phyloP scores from a whole-genome alignment of 2,329 filamentous ascomycete genomes.

The Berkeleyomyces basicola region DNA sequence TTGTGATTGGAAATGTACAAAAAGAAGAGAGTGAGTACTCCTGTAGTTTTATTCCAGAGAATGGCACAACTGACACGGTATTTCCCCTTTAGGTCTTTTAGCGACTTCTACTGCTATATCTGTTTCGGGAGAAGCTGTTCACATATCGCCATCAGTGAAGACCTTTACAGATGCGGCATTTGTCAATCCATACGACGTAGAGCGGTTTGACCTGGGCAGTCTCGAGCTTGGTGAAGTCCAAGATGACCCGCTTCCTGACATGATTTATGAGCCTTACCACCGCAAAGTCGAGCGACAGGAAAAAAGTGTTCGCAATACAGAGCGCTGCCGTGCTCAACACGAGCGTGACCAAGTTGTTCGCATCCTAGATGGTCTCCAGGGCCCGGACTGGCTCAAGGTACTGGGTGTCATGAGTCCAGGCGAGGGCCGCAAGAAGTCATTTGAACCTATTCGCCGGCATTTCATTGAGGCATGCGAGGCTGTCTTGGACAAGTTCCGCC shows the following conservation, averaged over 20 bases:
- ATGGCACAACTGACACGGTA: not conserved
- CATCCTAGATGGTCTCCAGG: conserved; percentile 64
- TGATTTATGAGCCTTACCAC: conserved; percentile 36
- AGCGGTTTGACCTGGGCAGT: conserved; percentile 39
- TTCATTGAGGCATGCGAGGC: conserved; percentile 71
- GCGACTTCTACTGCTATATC: conserved; percentile 57
- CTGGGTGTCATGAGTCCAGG: conserved; percentile 81
- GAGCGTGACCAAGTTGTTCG: conserved; percentile 49
- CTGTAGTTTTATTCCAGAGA: not conserved
- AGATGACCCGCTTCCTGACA: conserved; percentile 40
- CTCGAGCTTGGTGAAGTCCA: conserved; percentile 29
- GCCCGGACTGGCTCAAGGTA: conserved; percentile 80
- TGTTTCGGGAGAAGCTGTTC: conserved; percentile 22
- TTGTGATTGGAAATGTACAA: conserved; percentile 73
- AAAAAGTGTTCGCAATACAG: conserved; percentile 44
- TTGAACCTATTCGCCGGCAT: conserved; percentile 68
- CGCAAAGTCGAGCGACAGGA: conserved; percentile 43
- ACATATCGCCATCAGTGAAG: conserved; percentile 1
- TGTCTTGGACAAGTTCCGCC: conserved; percentile 72
- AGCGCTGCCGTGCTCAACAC: conserved; percentile 48
- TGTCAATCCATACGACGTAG: conserved; percentile 37
- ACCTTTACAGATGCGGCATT: conserved; percentile 35
- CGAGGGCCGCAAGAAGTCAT: conserved; percentile 70
- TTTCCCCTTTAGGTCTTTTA: conserved; percentile 42
- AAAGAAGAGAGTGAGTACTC: conserved; percentile 53